These are phyloP conservation scores for Camellia sinensis DNA, from an alignment of 148 eudicot species.

Conservation along the genomic window DNA sequence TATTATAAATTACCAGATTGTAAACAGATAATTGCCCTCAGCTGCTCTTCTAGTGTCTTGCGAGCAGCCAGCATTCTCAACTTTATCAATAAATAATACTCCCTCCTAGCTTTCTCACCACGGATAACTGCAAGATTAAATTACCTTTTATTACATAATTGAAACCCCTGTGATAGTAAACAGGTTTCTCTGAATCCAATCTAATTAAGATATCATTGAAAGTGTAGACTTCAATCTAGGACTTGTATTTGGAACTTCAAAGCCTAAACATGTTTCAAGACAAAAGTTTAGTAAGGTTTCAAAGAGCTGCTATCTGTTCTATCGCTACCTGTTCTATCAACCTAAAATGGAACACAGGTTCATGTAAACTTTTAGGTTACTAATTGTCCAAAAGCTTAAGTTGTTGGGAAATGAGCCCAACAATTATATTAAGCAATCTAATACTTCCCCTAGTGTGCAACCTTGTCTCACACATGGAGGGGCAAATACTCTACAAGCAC, in stretches of 20 bases:
- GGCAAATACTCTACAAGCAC: too few relatives aligned
- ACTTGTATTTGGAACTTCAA: background rate
- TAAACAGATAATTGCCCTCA: constrained; percentile 52
- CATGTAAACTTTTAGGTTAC: background rate
- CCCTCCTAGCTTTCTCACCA: constrained; percentile 63
- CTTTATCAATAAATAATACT: constrained; percentile 35
- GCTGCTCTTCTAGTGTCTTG: constrained; percentile 47
- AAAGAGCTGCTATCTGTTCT: background rate
- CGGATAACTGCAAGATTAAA: constrained; percentile 57
- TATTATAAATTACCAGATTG: constrained; percentile 67
- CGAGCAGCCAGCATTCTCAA: constrained; percentile 35
- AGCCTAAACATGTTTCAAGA: background rate
- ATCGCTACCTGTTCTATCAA: background rate
- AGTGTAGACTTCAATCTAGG: background rate
- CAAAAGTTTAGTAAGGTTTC: background rate
- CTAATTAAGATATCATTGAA: background rate
- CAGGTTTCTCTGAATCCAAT: background rate
- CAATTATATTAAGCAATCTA: background rate
- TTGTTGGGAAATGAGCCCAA: background rate
- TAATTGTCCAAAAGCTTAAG: background rate
- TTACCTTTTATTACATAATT: background rate
- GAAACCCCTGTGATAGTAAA: background rate
- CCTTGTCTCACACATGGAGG: too few relatives aligned
- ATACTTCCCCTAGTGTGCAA: too few relatives aligned
- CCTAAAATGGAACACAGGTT: background rate